A percentile compares a stretch with the other conserved stretches of the same genome.
These are phyloP conservation scores for Omphalotus guepiniiformis DNA, from an alignment of 768 basidiomycete genomes.

Conservation along the genomic window DNA sequence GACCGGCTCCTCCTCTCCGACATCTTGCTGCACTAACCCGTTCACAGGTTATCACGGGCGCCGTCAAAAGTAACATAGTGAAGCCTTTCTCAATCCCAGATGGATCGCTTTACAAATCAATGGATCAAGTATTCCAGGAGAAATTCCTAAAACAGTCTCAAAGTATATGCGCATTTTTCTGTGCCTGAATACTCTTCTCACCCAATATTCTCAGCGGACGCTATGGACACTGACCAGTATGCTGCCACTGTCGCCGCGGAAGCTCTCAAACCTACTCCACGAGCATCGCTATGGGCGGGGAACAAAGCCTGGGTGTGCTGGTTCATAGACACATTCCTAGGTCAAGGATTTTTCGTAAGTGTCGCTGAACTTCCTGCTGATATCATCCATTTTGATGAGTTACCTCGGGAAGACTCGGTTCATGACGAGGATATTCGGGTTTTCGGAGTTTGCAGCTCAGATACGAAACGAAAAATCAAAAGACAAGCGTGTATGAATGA, in stretches of 20 bases:
- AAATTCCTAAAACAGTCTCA: constrained; percentile 12
- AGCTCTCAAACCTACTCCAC: constrained; percentile 11
- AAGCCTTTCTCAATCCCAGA: constrained; percentile 9
- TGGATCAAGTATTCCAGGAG: constrained; percentile 12
- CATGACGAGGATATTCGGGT: neutral
- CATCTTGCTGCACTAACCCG: neutral
- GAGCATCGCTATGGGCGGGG: constrained; percentile 18
- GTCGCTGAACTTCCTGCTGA: neutral
- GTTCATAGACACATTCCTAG: constrained; percentile 16
- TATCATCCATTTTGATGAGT: neutral
- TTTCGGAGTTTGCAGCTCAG: neutral
- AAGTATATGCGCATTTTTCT: neutral
- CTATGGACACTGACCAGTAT: constrained; percentile 14
- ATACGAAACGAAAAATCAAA: no score
- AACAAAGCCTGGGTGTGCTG: constrained; percentile 12
- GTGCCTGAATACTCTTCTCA: neutral
- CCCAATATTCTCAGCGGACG: constrained; percentile 8
- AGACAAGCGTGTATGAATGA: no score
- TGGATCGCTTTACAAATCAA: constrained; percentile 17
- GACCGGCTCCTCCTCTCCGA: no score
- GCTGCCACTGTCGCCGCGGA: constrained; percentile 16
- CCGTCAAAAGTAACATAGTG: constrained; percentile 15
- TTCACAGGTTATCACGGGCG: constrained; percentile 17
- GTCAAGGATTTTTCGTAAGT: constrained; percentile 14
- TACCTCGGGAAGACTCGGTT: neutral